Conservation (phyloP, 2,329 filamentous ascomycete species). For the Canariomyces notabilis region DNA sequence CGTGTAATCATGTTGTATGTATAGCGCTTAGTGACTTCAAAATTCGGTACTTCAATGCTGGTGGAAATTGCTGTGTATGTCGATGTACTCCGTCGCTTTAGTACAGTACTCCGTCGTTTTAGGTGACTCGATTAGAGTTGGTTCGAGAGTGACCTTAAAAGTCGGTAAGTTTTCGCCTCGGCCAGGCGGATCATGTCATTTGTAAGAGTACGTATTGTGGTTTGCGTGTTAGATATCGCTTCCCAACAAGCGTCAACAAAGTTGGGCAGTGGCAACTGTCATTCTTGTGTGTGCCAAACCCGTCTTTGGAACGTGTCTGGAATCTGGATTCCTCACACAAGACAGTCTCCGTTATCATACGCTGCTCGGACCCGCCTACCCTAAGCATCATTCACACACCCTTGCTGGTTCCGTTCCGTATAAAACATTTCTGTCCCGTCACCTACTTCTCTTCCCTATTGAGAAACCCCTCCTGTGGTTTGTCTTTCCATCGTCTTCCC, state of each 20-base stretch:
- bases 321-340: too few relatives aligned
- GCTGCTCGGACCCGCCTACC: conserved; percentile 1
- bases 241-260: not conserved
- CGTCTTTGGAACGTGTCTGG: too few relatives aligned
- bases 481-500: not conserved
- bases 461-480: not conserved
- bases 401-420: conserved; percentile 14
- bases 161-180: not conserved
- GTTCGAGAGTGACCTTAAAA: conserved; percentile 10
- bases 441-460: conserved; percentile 3
- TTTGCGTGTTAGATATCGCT: not conserved
- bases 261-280: not conserved
- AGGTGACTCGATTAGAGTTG: too few relatives aligned
- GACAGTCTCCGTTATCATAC: too few relatives aligned
- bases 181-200: conserved; percentile 4
- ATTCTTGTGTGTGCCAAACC: not conserved
- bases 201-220: not conserved
- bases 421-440: conserved; percentile 19
- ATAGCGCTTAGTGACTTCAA: too few relatives aligned
- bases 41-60: too few relatives aligned
- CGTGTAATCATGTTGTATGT: too few relatives aligned
- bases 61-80: too few relatives aligned
- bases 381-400: too few relatives aligned
- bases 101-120: too few relatives aligned
- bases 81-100: too few relatives aligned